These are phyloP conservation scores for Cicer pinnatifidum DNA, from an alignment of 306 rosid genomes.

Conservation along the genomic window DNA sequence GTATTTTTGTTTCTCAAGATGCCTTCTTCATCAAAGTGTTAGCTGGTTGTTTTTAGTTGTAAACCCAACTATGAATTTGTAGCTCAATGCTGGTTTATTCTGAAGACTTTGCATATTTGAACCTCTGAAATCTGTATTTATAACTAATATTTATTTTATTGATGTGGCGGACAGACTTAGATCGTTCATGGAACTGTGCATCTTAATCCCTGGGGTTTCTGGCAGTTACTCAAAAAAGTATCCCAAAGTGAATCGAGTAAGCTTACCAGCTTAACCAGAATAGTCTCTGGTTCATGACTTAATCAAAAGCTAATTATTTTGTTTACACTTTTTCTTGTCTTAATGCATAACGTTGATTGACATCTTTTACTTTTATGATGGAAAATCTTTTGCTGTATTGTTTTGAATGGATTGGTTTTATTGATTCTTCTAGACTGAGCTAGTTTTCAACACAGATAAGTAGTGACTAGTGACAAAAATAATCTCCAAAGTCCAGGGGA, in stretches of 20 bases:
- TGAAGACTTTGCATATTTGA: conserved; percentile 27
- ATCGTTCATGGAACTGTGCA: conserved; percentile 93
- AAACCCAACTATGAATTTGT: conserved; percentile 9
- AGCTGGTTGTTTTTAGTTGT: conserved; percentile 29
- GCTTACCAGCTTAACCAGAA: conserved; percentile 41
- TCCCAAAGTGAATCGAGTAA: conserved; percentile 56
- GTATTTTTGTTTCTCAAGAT: conserved; percentile 22
- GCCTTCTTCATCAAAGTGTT: not conserved
- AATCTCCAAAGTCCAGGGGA: conserved; percentile 15
- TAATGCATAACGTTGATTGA: not conserved
- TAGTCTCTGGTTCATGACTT: conserved; percentile 27
- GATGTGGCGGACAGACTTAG: conserved; percentile 70
- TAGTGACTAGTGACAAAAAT: conserved; percentile 3
- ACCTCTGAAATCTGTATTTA: conserved; percentile 20
- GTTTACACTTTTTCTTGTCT: conserved; percentile 19
- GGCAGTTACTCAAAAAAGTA: conserved; percentile 63
- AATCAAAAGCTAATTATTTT: conserved; percentile 37
- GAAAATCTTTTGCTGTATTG: conserved; percentile 10
- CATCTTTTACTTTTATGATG: conserved; percentile 20
- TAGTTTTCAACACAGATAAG: conserved; percentile 33
- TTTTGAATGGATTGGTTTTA: conserved; percentile 23
- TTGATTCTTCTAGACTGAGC: conserved; percentile 13
- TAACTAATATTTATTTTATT: conserved; percentile 32
- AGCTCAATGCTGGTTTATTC: conserved; percentile 16
- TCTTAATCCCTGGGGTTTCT: conserved; percentile 77